Evolutionary conservation across 2,329 filamentous ascomycete species (phyloP).

Genomic region (Scleromitrula shiraiana): DNA sequence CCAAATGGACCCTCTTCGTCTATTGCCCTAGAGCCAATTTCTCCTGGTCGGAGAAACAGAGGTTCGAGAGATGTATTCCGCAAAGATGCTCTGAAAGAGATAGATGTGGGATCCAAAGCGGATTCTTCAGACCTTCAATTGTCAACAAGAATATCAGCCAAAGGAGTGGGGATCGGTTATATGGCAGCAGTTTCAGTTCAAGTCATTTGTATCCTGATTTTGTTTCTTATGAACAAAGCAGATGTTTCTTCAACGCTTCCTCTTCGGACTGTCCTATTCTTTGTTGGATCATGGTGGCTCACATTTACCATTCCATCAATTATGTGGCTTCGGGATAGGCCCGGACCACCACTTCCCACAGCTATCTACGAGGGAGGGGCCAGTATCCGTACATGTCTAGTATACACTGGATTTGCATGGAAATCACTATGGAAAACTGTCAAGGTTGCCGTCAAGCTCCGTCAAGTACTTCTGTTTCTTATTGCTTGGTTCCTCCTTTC

Average conservation of each 20-base stretch:
- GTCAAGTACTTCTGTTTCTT: slow-evolving; percentile 72
- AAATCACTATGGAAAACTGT: slow-evolving; percentile 74
- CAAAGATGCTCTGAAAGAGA: background rate
- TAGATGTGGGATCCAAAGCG: slow-evolving; percentile 22
- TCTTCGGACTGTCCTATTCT: slow-evolving; percentile 76
- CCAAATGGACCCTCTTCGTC: slow-evolving; percentile 7
- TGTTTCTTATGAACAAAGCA: slow-evolving; percentile 43
- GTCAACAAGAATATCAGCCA: slow-evolving; percentile 83
- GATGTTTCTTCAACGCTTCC: slow-evolving; percentile 59
- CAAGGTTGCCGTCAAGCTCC: slow-evolving; percentile 61
- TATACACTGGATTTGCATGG: slow-evolving; percentile 80
- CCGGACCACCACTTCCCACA: slow-evolving; percentile 67
- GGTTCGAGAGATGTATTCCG: background rate
- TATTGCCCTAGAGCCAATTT: slow-evolving; percentile 14
- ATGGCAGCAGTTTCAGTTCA: slow-evolving; percentile 78
- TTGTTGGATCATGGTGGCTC: slow-evolving; percentile 89
- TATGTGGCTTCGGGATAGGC: slow-evolving; percentile 78
- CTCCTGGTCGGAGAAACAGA: slow-evolving; percentile 6
- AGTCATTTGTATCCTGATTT: slow-evolving; percentile 66
- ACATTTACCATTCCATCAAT: slow-evolving; percentile 82
- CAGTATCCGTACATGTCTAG: slow-evolving; percentile 44
- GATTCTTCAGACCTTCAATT: slow-evolving; percentile 64
- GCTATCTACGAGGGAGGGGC: slow-evolving; percentile 3
- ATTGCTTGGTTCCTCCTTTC: slow-evolving; percentile 90
- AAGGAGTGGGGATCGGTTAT: slow-evolving; percentile 90